A percentile compares a stretch with the other conserved stretches of the same genome.
Conservation (phyloP, 2,329 filamentous ascomycete genomes). For the Daldinia sp. region DNA sequence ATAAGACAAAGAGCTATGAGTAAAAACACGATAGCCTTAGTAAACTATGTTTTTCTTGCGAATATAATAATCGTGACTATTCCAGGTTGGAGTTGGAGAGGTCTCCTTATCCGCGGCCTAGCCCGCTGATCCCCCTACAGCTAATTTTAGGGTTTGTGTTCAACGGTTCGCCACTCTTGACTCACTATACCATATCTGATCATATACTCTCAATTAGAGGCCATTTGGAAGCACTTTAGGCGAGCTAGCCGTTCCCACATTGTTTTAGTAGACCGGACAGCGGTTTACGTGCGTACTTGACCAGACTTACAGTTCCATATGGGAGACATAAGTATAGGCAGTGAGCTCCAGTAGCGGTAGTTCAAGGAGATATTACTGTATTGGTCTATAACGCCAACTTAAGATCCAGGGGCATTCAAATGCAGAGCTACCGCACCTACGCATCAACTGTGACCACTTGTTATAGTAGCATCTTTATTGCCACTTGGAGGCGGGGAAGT, state of each 20-base stretch:
- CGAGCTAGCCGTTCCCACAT: neutral
- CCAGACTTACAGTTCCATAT: neutral
- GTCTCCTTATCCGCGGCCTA: neutral
- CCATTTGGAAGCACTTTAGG: neutral
- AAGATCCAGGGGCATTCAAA: conserved; percentile 21
- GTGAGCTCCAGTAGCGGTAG: conserved; percentile 5
- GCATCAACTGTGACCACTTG: conserved; percentile 9
- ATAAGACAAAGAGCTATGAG: neutral
- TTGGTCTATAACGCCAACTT: conserved; percentile 24
- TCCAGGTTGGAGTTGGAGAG: neutral
- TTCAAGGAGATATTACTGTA: conserved; percentile 14
- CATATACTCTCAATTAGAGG: neutral
- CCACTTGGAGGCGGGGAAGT: conserved; percentile 26
- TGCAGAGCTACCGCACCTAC: conserved; percentile 15
- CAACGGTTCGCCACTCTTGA: neutral
- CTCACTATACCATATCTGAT: neutral
- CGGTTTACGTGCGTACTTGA: conserved; percentile 4
- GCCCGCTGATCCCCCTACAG: neutral
- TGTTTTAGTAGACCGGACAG: neutral
- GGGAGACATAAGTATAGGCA: neutral
- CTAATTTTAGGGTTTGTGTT: neutral
- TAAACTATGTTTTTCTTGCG: neutral
- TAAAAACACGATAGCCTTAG: neutral
- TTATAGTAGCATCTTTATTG: conserved; percentile 11
- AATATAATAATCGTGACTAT: neutral